A percentile compares a stretch with the other conserved stretches of the same genome.
These are phyloP conservation scores for Tardiomyces digboiensis DNA, from an alignment of 1,139 yeast species.

Conservation along the genomic window DNA sequence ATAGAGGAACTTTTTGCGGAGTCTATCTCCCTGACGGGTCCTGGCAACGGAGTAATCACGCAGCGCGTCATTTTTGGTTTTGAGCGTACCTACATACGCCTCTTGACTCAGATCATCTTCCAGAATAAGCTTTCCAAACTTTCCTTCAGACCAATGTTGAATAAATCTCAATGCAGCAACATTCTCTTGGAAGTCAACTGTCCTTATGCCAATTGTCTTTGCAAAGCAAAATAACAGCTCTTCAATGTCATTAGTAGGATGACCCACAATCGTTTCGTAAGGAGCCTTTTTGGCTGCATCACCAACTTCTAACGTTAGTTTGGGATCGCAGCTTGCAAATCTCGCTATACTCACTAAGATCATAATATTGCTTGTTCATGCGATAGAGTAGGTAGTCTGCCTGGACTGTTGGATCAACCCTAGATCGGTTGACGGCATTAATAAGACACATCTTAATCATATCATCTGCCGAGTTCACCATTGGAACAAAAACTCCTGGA, in stretches of 20 bases:
- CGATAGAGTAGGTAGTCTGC: constrained; percentile 78
- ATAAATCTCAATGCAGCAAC: not conserved
- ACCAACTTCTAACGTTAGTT: constrained; percentile 71
- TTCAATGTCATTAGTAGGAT: not conserved
- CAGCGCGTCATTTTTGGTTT: not conserved
- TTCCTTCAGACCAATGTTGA: not conserved
- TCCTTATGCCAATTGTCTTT: not conserved
- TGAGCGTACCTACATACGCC: not conserved
- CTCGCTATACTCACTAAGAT: constrained; percentile 30
- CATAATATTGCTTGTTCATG: constrained; percentile 39
- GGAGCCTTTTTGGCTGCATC: too few relatives aligned
- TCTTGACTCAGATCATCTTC: not conserved
- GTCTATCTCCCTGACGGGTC: not conserved
- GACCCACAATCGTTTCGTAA: not conserved
- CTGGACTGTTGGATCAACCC: constrained; percentile 74
- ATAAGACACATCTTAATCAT: constrained; percentile 70
- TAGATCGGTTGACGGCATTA: constrained; percentile 65
- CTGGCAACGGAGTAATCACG: not conserved
- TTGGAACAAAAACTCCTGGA: constrained; percentile 87
- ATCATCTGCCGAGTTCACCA: constrained; percentile 52
- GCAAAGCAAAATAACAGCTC: not conserved
- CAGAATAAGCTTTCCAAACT: not conserved
- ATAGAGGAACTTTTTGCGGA: not conserved
- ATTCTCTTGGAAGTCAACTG: not conserved
- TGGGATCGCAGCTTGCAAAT: constrained; percentile 37